Evolutionary conservation across 495 filamentous ascomycete species (phyloP).

Genomic region (Cercophora newfieldiana): DNA sequence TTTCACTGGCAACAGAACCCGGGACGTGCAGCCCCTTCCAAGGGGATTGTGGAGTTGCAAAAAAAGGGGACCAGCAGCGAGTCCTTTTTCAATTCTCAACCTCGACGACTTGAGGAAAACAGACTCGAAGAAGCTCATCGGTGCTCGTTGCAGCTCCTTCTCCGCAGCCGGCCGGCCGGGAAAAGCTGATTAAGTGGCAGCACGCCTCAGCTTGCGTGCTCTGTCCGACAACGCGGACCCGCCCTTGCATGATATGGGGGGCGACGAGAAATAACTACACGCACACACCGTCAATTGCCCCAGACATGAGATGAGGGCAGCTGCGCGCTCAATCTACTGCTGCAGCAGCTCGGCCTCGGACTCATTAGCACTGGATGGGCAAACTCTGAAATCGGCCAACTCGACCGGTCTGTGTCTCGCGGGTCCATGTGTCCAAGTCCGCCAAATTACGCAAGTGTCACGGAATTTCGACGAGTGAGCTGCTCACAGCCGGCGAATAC

Average conservation of each 20-base stretch:
- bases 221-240: not conserved
- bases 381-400: not conserved
- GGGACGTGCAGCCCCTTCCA: constrained; percentile 3
- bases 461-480: not conserved
- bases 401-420: not conserved
- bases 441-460: not conserved
- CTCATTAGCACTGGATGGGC: not conserved
- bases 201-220: not conserved
- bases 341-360: not conserved
- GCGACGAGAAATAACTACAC: not conserved
- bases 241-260: not conserved
- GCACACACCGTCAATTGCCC: not conserved
- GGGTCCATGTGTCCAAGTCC: not conserved
- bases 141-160: too few species aligned
- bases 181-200: too few species aligned
- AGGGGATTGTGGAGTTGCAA: constrained; percentile 9
- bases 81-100: not conserved
- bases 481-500: not conserved
- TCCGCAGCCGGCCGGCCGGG: too few species aligned
- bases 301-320: not conserved
- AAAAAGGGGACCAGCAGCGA: constrained; percentile 12
- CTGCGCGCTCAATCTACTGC: constrained; percentile 4
- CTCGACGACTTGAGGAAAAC: not conserved
- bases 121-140: not conserved
- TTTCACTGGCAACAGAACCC: constrained; percentile 18